Evolutionary conservation across 2,329 filamentous ascomycete genomes (phyloP), one percentile per base, ranked within the genome.

Genomic region (Exophiala spinifera): DNA sequence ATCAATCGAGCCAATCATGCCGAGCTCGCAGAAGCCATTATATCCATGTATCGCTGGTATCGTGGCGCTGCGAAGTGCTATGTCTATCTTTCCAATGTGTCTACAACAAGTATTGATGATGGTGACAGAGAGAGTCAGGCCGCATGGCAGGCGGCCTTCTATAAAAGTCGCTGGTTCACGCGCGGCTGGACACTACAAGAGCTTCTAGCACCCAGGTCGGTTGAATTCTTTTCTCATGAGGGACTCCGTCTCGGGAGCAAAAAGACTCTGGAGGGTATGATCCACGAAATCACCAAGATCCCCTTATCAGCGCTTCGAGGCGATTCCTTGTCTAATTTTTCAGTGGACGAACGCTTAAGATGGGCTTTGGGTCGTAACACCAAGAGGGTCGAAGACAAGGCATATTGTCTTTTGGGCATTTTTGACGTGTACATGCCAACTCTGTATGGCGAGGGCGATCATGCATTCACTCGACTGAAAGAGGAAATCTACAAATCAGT

Each of bases 391-490:
- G 67, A 70, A 59, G 67, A 69, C 49, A 48, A 31, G 4, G 64
- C 66, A 1, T 69, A 69, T 47, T 67, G 39, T 19, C 56, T 70
- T 1, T 51, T 62, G 45, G 69, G 63, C 1, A 44, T 68, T 3
- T 65, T 68, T 46, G 59, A 57, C 40, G 55, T 70, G 1, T 54
- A 63, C 21, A 67, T 70, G 62, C 61, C 66, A 3, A 49, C 67
- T 8, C 46, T 67, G 1, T 70, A 70, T 50, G 68, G 68, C 5
- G 68, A 68, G 59, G 66, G 66, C 4, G 44, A 48, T 11, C 51
- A 55, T 17, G 64, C 65, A 1, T 67, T 66, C 50, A 15, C 8
- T 1, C 46, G 65, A 8, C 55, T 67, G 3, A 63, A 65, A 49
- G 59, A 65, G 49, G 65, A 66, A 20, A 66, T 67, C 50, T 10